phyloP scores from a whole-genome alignment of 176 grass and related monocot species.

The Puya raimondii region DNA sequence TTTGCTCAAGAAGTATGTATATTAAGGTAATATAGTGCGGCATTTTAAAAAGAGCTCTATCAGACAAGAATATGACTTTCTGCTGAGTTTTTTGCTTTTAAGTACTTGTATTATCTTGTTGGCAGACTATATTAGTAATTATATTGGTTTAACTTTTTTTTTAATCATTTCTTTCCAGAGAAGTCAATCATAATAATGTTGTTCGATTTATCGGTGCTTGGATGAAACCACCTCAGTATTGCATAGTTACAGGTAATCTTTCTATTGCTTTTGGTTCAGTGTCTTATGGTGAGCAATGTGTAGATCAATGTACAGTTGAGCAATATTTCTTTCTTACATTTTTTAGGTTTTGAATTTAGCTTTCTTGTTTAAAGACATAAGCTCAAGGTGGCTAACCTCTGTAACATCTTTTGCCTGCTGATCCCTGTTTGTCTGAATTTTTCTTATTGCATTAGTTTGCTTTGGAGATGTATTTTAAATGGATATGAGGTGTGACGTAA shows the following conservation, averaged over 20 bases:
- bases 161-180: slow-evolving; percentile 46
- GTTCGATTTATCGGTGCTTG: slow-evolving; percentile 95
- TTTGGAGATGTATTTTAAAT: no score
- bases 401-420: no score
- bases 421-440: no score
- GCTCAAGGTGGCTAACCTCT: no score
- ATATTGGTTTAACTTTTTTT: slow-evolving; percentile 14
- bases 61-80: neutral
- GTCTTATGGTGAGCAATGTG: neutral
- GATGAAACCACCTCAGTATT: slow-evolving; percentile 83
- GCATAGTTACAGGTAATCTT: slow-evolving; percentile 78
- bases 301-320: no score
- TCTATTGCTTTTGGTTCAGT: slow-evolving; percentile 4
- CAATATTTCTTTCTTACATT: no score
- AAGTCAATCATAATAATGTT: slow-evolving; percentile 92
- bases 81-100: neutral
- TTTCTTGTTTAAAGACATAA: neutral
- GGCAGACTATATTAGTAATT: neutral
- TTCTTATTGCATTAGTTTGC: no score
- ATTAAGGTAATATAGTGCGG: slow-evolving; percentile 53
- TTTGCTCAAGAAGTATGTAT: slow-evolving; percentile 97
- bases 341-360: neutral
- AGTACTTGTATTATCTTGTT: neutral
- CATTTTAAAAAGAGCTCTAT: slow-evolving; percentile 1
- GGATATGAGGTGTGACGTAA: no score